These are phyloP conservation scores for Fusarium kyushuense DNA, from an alignment of 2,329 filamentous ascomycete species.

Conservation along the genomic window DNA sequence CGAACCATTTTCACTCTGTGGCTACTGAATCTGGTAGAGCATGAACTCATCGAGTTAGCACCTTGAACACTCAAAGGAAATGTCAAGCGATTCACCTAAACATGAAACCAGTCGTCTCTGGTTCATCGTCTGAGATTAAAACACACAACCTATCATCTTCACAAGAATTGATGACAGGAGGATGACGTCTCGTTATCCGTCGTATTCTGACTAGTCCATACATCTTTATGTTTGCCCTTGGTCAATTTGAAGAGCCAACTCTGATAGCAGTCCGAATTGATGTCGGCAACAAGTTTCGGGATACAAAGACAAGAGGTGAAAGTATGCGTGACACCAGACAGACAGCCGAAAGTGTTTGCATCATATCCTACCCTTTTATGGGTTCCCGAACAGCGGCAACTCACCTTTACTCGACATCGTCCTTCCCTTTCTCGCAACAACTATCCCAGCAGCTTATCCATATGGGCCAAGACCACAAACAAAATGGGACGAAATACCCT, in stretches of 20 bases:
- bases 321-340: conserved; percentile 14
- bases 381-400: not conserved
- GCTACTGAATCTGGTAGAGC: conserved; percentile 20
- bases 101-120: conserved; percentile 44
- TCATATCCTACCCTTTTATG: not conserved
- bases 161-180: conserved; percentile 21
- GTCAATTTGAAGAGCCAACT: conserved; percentile 19
- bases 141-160: not conserved
- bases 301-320: not conserved
- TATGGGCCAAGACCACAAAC: conserved; percentile 1
- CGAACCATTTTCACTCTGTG: conserved; percentile 43
- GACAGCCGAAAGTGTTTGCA: conserved; percentile 6
- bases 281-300: conserved; percentile 6
- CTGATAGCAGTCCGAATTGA: conserved; percentile 21
- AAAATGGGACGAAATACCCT: conserved; percentile 12
- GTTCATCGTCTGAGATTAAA: conserved; percentile 32
- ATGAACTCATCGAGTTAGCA: conserved; percentile 20
- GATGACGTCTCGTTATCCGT: conserved; percentile 14
- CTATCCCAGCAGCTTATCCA: conserved; percentile 4
- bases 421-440: conserved; percentile 12
- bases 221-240: conserved; percentile 16
- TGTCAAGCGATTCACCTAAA: conserved; percentile 45
- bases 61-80: conserved; percentile 26
- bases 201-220: conserved; percentile 3
- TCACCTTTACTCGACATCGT: conserved; percentile 2